A percentile compares a stretch with the other conserved stretches of the same genome.
Conservation (phyloP, 208 protist genomes). For the Acanthamoeba healyi region DNA sequence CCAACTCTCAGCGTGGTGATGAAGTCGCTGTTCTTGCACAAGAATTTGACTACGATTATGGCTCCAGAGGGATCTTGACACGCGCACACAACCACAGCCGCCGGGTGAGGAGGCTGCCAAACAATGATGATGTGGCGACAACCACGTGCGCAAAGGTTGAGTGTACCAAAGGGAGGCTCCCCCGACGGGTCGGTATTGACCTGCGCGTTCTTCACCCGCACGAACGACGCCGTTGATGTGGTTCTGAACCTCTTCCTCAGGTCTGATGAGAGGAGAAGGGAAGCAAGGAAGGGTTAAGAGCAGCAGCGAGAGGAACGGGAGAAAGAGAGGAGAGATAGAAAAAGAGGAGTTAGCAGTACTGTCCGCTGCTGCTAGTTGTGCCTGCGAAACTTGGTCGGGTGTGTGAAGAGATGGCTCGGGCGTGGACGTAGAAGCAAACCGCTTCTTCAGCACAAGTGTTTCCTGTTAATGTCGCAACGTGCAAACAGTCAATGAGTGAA, state of each 20-base stretch:
- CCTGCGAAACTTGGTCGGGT: neutral
- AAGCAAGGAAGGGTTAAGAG: neutral
- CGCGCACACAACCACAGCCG: too few relatives aligned
- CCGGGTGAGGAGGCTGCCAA: too few relatives aligned
- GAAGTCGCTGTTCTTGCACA: constrained; percentile 27
- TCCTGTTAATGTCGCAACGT: neutral
- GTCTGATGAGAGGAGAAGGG: neutral
- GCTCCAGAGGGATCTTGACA: neutral
- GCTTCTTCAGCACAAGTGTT: neutral
- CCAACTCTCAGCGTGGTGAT: constrained; percentile 10
- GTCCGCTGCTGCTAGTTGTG: neutral
- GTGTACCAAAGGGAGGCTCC: constrained; percentile 11
- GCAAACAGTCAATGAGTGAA: neutral
- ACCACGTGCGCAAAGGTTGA: neutral
- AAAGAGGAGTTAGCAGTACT: neutral
- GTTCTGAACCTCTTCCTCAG: neutral
- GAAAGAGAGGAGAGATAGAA: neutral
- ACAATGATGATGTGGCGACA: too few relatives aligned
- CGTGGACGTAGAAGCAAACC: neutral
- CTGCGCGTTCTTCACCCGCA: neutral
- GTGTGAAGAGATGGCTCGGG: neutral
- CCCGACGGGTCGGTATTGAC: neutral
- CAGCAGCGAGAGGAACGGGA: neutral
- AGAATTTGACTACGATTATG: neutral
- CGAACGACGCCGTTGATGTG: neutral